These are phyloP conservation scores for Linaria vulgaris DNA, from an alignment of 257 asterid genomes.

Conservation along the genomic window DNA sequence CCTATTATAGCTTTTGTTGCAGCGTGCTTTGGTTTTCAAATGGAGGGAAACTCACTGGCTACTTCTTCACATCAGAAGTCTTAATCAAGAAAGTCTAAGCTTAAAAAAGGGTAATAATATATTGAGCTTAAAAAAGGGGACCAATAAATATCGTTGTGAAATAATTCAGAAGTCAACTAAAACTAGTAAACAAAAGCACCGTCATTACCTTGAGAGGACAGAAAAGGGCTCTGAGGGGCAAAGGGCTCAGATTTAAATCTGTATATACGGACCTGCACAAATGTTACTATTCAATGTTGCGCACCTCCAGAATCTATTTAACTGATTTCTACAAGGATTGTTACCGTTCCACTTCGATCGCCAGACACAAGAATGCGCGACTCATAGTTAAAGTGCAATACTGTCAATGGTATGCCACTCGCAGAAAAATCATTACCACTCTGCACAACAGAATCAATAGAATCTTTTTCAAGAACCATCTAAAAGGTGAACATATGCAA, in stretches of 20 bases:
- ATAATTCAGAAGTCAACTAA: background rate
- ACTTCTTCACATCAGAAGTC: no score
- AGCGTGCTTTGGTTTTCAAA: no score
- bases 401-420: constrained; percentile 75
- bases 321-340: constrained; percentile 19
- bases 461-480: background rate
- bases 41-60: no score
- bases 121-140: no score
- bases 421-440: constrained; percentile 63
- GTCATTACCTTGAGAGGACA: constrained; percentile 71
- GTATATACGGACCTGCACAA: constrained; percentile 72
- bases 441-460: constrained; percentile 47
- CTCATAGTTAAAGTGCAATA: constrained; percentile 56
- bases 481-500: background rate
- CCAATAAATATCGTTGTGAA: no score
- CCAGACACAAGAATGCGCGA: constrained; percentile 68
- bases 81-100: no score
- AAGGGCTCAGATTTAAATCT: constrained; percentile 69
- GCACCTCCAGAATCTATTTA: constrained; percentile 5
- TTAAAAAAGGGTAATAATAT: no score
- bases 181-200: background rate
- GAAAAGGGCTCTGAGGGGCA: constrained; percentile 60
- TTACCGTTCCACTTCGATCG: constrained; percentile 88
- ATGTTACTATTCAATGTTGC: constrained; percentile 18
- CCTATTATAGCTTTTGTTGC: no score